A percentile compares a stretch with the other conserved stretches of the same genome.
These are phyloP conservation scores for Anisodus tanguticus DNA, from an alignment of 257 asterid species.

Conservation along the genomic window DNA sequence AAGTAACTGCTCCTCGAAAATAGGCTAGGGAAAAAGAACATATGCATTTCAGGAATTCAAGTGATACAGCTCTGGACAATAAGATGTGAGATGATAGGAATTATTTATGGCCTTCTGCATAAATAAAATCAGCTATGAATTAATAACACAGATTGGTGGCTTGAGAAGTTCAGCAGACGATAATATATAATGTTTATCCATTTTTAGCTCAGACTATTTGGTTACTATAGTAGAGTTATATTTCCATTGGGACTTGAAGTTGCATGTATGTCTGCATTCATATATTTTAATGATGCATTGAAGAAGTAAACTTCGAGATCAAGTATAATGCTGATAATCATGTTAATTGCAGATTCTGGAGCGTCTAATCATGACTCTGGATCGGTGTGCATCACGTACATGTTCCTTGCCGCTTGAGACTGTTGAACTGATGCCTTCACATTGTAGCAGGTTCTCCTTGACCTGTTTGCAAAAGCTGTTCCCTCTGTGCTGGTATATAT, in stretches of 20 bases:
- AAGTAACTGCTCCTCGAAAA: background rate
- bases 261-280: background rate
- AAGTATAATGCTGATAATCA: background rate
- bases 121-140: slow-evolving; percentile 23
- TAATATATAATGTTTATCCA: slow-evolving; percentile 14
- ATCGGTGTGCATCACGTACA: slow-evolving; percentile 97
- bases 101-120: slow-evolving; percentile 12
- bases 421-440: slow-evolving; percentile 93
- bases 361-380: slow-evolving; percentile 80
- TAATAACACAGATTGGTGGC: background rate
- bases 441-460: slow-evolving; percentile 97
- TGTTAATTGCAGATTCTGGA: slow-evolving; percentile 63
- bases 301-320: background rate
- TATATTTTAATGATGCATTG: background rate
- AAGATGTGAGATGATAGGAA: background rate
- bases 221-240: background rate
- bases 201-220: slow-evolving; percentile 19
- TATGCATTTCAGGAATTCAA: background rate
- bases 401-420: slow-evolving; percentile 90
- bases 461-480: slow-evolving; percentile 92
- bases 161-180: slow-evolving; percentile 2
- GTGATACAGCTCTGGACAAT: background rate
- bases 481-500: slow-evolving; percentile 75
- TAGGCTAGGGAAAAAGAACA: background rate
- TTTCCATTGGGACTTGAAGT: background rate